These are phyloP conservation scores for Aureobasidium sp. DNA, from an alignment of 2,329 filamentous ascomycete species.

Conservation along the genomic window DNA sequence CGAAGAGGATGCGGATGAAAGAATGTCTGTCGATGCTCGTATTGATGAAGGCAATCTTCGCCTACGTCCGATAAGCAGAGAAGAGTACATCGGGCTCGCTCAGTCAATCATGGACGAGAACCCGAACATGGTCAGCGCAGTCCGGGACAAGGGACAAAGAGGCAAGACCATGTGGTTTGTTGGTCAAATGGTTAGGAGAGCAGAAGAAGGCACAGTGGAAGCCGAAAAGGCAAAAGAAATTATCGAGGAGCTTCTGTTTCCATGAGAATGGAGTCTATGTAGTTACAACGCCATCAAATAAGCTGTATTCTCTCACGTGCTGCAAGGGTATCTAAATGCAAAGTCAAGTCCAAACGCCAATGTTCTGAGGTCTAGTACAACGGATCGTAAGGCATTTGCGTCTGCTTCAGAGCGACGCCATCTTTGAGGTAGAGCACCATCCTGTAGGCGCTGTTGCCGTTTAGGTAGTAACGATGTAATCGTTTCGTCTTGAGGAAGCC, in stretches of 20 bases:
- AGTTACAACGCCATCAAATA: not conserved
- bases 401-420: slow-evolving; percentile 40
- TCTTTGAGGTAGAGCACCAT: slow-evolving; percentile 73
- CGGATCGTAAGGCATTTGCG: slow-evolving; percentile 18
- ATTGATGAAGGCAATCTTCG: slow-evolving; percentile 51
- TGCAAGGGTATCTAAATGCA: slow-evolving; percentile 14
- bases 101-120: slow-evolving; percentile 48
- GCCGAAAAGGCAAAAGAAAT: slow-evolving; percentile 51
- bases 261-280: not conserved
- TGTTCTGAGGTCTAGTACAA: slow-evolving; percentile 3
- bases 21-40: slow-evolving; percentile 43
- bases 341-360: slow-evolving; percentile 8
- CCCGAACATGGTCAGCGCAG: slow-evolving; percentile 52
- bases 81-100: slow-evolving; percentile 52
- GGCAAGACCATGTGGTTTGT: slow-evolving; percentile 64
- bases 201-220: slow-evolving; percentile 56
- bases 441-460: slow-evolving; percentile 89
- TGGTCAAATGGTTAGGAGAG: slow-evolving; percentile 59
- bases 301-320: not conserved
- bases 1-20: slow-evolving; percentile 31
- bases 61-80: slow-evolving; percentile 47
- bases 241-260: slow-evolving; percentile 42
- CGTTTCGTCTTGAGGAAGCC: slow-evolving; percentile 91
- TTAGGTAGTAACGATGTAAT: slow-evolving; percentile 90
- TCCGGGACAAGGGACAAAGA: slow-evolving; percentile 51